Evolutionary conservation across 2,329 filamentous ascomycete species (phyloP).

Genomic region (Hypoxylon sp.): DNA sequence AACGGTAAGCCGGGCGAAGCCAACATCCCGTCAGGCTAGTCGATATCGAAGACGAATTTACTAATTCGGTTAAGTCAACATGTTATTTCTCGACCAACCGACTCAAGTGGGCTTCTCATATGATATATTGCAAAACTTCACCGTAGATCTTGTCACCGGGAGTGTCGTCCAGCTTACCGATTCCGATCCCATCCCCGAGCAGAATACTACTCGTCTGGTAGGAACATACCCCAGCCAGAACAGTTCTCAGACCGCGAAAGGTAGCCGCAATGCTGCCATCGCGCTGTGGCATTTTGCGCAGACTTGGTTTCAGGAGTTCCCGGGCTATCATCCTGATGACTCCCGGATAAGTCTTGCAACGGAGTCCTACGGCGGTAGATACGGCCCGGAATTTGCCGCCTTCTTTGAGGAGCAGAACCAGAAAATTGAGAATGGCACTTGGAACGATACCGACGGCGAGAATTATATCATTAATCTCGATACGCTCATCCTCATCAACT

Average conservation of each 20-base stretch:
- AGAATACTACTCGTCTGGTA: conserved; percentile 54
- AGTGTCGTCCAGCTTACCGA: conserved; percentile 47
- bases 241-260: conserved; percentile 58
- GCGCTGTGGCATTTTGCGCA: conserved; percentile 73
- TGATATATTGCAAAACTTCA: conserved; percentile 68
- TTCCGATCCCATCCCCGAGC: conserved; percentile 53
- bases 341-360: conserved; percentile 60
- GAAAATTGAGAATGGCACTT: conserved; percentile 50
- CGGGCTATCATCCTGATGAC: conserved; percentile 68
- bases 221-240: conserved; percentile 69
- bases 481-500: conserved; percentile 67
- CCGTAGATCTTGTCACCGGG: conserved; percentile 58
- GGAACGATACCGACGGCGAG: conserved; percentile 45
- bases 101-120: conserved; percentile 72
- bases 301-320: conserved; percentile 66
- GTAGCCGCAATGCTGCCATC: conserved; percentile 62
- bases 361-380: conserved; percentile 52
- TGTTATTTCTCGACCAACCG: conserved; percentile 65
- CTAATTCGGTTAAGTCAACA: conserved; percentile 57
- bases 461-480: conserved; percentile 49
- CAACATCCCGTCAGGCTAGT: not conserved
- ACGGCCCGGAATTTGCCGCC: conserved; percentile 49
- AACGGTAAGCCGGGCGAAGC: conserved; percentile 40
- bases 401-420: conserved; percentile 51
- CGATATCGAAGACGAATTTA: not conserved